Evolutionary conservation across 495 filamentous ascomycete species (phyloP), one percentile per base, ranked within the genome.

Genomic region (Talaromyces wortmannii): DNA sequence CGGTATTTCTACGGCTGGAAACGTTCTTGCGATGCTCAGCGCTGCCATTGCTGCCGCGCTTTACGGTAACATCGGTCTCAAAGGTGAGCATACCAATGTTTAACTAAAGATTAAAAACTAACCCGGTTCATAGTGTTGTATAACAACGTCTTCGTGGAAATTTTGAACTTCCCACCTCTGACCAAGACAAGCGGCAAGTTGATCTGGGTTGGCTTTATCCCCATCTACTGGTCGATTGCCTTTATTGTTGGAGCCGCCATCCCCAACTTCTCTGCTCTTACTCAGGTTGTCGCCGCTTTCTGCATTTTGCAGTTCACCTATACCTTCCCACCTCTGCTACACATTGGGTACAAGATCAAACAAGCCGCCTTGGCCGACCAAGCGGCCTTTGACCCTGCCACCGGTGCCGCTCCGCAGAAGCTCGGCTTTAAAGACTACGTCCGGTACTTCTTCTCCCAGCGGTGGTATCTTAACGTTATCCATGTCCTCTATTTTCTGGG

Each of bases 11-110:
- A 78, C 75, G 5, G 78, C 76, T 4, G 71, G 70, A 47, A 86
- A 86, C 58, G 70, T 78, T 15, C 65, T 86, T 55, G 69, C 66
- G 48, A 62, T 86, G 13, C 55, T 82, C 29, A 72, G 76, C 18
- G 73, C 69, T 18, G 68, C 80, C 18, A 80, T 86, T 57, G 80
- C 80, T 10, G 73, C 77, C 6, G 68, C 66, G 2, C 70, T 86
- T n/a, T 86, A 86, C 62, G 81, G 79, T 53, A 83, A 84, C 60
- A 82, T 83, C 57, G 80, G 81, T 49, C 66, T 83, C 42, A 83
- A 83, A 58, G 76, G 6, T 66, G 65, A 32, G 48, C 57, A 0
- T 68, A 40, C 36, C 13, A 40, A 13, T 40, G 1, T 40, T 40
- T 5, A 10, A 13, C 36, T 36, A 6, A 40, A 8, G 4, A 1